phyloP scores from a whole-genome alignment of 192 early-diverging fungal species.

The Funneliformis geosporum region DNA sequence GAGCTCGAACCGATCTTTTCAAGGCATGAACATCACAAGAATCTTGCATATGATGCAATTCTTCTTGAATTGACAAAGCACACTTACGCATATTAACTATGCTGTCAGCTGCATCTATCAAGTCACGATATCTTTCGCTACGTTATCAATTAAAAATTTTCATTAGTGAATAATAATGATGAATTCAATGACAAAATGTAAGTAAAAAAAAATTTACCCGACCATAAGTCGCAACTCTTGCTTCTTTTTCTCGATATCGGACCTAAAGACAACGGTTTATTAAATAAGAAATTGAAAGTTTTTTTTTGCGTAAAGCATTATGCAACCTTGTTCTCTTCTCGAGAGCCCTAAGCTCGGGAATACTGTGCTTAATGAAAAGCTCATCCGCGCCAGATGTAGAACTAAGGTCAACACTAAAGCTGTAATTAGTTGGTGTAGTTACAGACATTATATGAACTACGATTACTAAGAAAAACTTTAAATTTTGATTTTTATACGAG shows the following conservation, averaged over 20 bases:
- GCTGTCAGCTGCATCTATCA: conserved; percentile 82
- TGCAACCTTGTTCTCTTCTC: conserved; percentile 49
- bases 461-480: background rate
- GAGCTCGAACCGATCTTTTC: conserved; percentile 44
- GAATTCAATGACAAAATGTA: background rate
- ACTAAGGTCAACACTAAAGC: background rate
- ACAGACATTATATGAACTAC: background rate
- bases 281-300: too few species aligned
- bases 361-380: conserved; percentile 46
- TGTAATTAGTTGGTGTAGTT: background rate
- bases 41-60: conserved; percentile 58
- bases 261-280: too few species aligned
- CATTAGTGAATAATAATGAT: too few species aligned
- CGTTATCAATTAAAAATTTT: background rate
- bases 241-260: conserved; percentile 79
- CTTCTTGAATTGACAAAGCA: conserved; percentile 52
- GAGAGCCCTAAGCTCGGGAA: conserved; percentile 49
- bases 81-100: conserved; percentile 71
- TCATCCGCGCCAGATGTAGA: conserved; percentile 40
- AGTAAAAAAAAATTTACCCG: conserved; percentile 56
- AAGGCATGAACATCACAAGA: conserved; percentile 60
- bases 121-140: conserved; percentile 83
- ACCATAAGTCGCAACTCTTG: conserved; percentile 83
- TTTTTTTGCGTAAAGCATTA: background rate
- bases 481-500: too few species aligned